Conservation (phyloP, 805 yeast species). For the Debaryomyces maramus region DNA sequence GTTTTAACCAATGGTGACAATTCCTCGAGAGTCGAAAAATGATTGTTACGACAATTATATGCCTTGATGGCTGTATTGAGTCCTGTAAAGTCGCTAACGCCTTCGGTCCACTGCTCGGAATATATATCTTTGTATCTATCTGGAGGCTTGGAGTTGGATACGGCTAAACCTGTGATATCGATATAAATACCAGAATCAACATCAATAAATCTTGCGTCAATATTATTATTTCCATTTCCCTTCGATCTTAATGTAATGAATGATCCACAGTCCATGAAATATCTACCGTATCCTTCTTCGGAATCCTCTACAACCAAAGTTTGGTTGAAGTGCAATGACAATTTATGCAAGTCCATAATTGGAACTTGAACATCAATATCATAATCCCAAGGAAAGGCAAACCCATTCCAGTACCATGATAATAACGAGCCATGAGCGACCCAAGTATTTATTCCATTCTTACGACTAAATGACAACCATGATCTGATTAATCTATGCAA, state of each 20-base stretch:
- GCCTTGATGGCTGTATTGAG: conserved; percentile 16
- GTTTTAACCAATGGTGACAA: conserved; percentile 53
- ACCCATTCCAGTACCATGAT: conserved; percentile 34
- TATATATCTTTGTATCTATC: conserved; percentile 11
- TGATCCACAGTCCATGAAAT: conserved; percentile 29
- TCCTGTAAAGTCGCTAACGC: conserved; percentile 20
- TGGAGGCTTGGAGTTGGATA: conserved; percentile 17
- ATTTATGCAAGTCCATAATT: conserved; percentile 18
- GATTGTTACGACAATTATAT: conserved; percentile 58
- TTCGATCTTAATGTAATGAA: conserved; percentile 26
- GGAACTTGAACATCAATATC: conserved; percentile 34
- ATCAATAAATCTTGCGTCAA: conserved; percentile 56
- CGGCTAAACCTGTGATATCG: conserved; percentile 50
- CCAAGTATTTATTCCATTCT: conserved; percentile 26
- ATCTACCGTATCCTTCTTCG: conserved; percentile 25
- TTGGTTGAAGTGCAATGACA: conserved; percentile 25
- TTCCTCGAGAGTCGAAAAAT: conserved; percentile 49
- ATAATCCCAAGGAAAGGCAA: conserved; percentile 27
- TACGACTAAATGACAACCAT: conserved; percentile 26
- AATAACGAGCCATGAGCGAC: conserved; percentile 28
- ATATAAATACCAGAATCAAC: conserved; percentile 57
- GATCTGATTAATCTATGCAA: conserved; percentile 24
- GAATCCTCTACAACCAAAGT: conserved; percentile 34
- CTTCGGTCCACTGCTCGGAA: conserved; percentile 7
- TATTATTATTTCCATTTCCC: conserved; percentile 35